phyloP scores from a whole-genome alignment of 73 alveolate species.

The Paramecium primaurelia region DNA sequence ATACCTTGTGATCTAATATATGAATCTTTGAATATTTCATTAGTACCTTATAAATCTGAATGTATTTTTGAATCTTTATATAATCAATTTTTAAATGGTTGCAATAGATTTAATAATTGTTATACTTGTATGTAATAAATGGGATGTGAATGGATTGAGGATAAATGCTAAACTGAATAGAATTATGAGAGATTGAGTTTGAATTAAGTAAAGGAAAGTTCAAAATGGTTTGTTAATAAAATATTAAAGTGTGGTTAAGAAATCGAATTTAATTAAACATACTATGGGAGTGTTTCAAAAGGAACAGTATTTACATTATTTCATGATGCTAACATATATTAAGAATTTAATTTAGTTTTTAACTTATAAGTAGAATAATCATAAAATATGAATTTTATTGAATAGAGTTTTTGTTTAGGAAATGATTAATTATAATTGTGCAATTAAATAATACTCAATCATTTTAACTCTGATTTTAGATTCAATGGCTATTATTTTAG shows the following conservation, averaged over 20 bases:
- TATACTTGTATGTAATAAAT: not conserved
- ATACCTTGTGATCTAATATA: not conserved
- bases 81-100: not conserved
- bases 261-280: not conserved
- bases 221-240: not conserved
- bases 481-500: not conserved
- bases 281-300: not conserved
- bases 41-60: not conserved
- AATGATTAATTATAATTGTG: not conserved
- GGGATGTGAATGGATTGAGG: not conserved
- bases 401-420: not conserved
- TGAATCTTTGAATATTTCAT: not conserved
- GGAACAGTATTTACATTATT: not conserved
- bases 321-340: not conserved
- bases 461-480: not conserved
- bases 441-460: not conserved
- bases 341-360: not conserved
- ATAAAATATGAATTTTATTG: not conserved
- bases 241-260: not conserved
- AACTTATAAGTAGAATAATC: not conserved
- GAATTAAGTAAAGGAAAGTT: not conserved
- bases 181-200: not conserved
- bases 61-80: not conserved
- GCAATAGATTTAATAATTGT: not conserved
- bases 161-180: not conserved